Percentiles rank a stretch among this genome's conserved stretches.
Evolutionary conservation across 371 early-diverging fungal species (phyloP).

Genomic region (Mucor velutinosus): DNA sequence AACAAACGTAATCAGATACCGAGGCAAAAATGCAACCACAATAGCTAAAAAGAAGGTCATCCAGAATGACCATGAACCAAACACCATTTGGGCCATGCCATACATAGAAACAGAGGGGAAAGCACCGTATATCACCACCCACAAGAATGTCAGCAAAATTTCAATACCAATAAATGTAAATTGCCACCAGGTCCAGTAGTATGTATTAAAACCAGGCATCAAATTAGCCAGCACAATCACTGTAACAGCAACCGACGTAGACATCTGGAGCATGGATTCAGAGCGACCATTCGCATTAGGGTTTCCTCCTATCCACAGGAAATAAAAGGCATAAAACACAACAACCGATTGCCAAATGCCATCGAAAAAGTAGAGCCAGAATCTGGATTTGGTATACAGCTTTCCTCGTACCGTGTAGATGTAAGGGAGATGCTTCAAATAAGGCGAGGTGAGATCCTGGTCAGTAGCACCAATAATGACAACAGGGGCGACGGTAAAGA

Average conservation of each 20-base stretch:
- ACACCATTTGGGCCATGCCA: slow-evolving; percentile 62
- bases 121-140: slow-evolving; percentile 62
- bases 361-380: slow-evolving; percentile 69
- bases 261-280: slow-evolving; percentile 53
- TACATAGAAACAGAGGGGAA: slow-evolving; percentile 57
- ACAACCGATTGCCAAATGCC: slow-evolving; percentile 75
- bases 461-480: slow-evolving; percentile 59
- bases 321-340: slow-evolving; percentile 63
- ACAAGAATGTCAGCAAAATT: slow-evolving; percentile 50
- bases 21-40: slow-evolving; percentile 64
- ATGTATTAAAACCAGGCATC: slow-evolving; percentile 71
- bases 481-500: slow-evolving; percentile 79
- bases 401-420: slow-evolving; percentile 61
- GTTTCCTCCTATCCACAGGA: slow-evolving; percentile 39
- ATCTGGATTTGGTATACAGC: slow-evolving; percentile 61
- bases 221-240: slow-evolving; percentile 73
- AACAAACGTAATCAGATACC: slow-evolving; percentile 62
- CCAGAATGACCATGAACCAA: slow-evolving; percentile 73
- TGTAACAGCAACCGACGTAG: slow-evolving; percentile 65
- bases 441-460: slow-evolving; percentile 60
- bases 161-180: slow-evolving; percentile 50
- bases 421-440: slow-evolving; percentile 64
- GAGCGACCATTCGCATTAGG: slow-evolving; percentile 46
- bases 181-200: slow-evolving; percentile 78
- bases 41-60: slow-evolving; percentile 59